Base-by-base conservation (phyloP, 2,329 filamentous ascomycete species). In the Monilinia aucupariae region DNA sequence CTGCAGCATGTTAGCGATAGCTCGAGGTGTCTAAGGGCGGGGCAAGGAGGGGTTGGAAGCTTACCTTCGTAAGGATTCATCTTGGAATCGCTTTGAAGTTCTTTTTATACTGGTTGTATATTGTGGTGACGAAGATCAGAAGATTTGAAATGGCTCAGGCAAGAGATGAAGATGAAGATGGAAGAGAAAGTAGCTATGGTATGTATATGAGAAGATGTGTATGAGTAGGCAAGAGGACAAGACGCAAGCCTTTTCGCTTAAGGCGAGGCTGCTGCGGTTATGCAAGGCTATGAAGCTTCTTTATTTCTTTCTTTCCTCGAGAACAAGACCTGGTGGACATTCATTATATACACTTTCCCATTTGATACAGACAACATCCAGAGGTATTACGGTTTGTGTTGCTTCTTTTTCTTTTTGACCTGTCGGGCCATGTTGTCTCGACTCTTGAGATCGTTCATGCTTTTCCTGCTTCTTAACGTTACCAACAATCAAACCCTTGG, bases 1-100 rank as follows among this genome's bases (percentile, higher is more conserved):
- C 85, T 88, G 50, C 43, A 62, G 37, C 2, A n/a, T n/a, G 12
- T 39, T 27, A 62, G 64, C 67, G 68, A 66, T 45, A 50, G 49
- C 54, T 41, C 20, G 22, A 39, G 34, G 20, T 30, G 3, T 32
- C 17, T 27, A 13, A 47, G 39, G 25, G 58, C 61, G 49, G 54
- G 34, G 50, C 30, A 58, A 59, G 63, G 61, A 63, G 27, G 65
- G 56, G 52, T 50, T 41, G 34, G 37, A 47, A 17, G 58, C 67
- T 64, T 73, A 80, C 82, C 76, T 78, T 85, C 82, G 74, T 85
- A 85, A 68, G 82, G 82, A 22, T 79, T 83, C 60, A 62, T 62
- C 17, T 50, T 59, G 32, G 7, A 39, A n/a, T 17, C 34, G 12
- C 20, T n/a, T 4, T 56, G 34, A 2, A 4, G 6, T 3, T 3